Conservation (phyloP, 768 basidiomycete species). For the Lactifluus rugatus region DNA sequence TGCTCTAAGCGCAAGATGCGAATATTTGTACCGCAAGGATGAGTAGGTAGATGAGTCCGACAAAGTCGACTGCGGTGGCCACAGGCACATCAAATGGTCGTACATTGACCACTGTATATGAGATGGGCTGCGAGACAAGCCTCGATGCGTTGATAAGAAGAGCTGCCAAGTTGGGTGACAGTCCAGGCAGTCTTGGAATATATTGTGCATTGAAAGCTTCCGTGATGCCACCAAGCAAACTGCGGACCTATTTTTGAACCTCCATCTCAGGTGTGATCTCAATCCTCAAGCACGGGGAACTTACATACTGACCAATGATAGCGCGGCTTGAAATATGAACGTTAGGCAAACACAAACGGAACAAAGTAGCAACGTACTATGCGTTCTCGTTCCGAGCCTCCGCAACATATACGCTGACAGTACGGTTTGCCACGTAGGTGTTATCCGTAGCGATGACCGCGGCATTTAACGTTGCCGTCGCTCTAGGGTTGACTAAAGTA, state of each 20-base stretch:
- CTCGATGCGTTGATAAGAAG: constrained; percentile 41
- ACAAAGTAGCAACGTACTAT: constrained; percentile 30
- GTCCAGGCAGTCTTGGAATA: constrained; percentile 23
- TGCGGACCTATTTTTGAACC: constrained; percentile 20
- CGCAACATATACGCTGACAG: constrained; percentile 36
- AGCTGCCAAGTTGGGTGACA: constrained; percentile 23
- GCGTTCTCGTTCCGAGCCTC: constrained; percentile 51
- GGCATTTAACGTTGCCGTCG: constrained; percentile 18
- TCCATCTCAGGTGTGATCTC: not conserved
- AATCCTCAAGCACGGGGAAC: not conserved
- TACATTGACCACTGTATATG: constrained; percentile 40
- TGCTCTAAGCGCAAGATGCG: not conserved
- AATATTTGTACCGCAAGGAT: constrained; percentile 23
- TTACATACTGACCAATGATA: not conserved
- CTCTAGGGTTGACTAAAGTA: constrained; percentile 29
- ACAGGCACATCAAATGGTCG: constrained; percentile 50
- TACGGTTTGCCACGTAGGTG: constrained; percentile 30
- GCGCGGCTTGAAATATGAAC: constrained; percentile 1
- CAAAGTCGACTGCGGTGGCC: constrained; percentile 26
- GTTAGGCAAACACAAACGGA: not conserved
- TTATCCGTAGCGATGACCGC: constrained; percentile 28
- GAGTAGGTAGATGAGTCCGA: constrained; percentile 27
- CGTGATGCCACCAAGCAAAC: constrained; percentile 32
- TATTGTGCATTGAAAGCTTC: constrained; percentile 29
- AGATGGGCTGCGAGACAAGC: constrained; percentile 40